Percentiles rank a stretch among this genome's conserved stretches.
Conservation (phyloP, 1,284 basidiomycete genomes). For the Cerrena zonata region DNA sequence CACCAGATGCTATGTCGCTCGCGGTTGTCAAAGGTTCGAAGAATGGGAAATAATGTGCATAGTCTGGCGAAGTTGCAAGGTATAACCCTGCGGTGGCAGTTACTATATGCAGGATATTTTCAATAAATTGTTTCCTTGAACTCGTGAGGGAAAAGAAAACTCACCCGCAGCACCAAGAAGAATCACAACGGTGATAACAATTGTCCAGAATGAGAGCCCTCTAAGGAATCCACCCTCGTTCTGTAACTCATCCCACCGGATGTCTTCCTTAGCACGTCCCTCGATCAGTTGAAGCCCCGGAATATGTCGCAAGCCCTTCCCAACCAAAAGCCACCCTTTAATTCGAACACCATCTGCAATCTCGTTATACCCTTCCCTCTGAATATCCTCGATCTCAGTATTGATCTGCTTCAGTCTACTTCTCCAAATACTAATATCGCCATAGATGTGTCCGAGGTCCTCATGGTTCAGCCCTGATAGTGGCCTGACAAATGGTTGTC, state of each 20-base stretch:
- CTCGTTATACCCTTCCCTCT: conserved; percentile 58
- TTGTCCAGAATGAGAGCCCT: conserved; percentile 47
- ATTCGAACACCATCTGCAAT: conserved; percentile 64
- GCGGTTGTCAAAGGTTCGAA: conserved; percentile 46
- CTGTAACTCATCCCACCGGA: conserved; percentile 73
- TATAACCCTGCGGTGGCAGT: conserved; percentile 64
- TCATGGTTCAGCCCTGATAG: conserved; percentile 62
- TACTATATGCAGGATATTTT: conserved; percentile 38
- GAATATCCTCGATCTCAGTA: conserved; percentile 57
- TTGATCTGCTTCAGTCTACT: conserved; percentile 68
- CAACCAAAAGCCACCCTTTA: conserved; percentile 74
- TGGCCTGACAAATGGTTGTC: conserved; percentile 67
- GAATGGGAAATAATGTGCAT: conserved; percentile 65
- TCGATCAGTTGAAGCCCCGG: conserved; percentile 64
- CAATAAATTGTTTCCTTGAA: conserved; percentile 6
- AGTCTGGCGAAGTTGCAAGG: conserved; percentile 62
- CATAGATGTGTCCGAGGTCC: conserved; percentile 58
- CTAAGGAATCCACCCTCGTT: conserved; percentile 44
- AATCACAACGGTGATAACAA: conserved; percentile 44
- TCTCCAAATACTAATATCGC: conserved; percentile 63
- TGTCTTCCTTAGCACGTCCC: conserved; percentile 73
- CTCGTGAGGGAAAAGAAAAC: conserved; percentile 25
- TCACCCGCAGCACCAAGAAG: conserved; percentile 57
- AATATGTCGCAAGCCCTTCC: conserved; percentile 59
- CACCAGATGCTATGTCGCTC: conserved; percentile 50